Evolutionary conservation across 345 rosid species (phyloP), one percentile per base, ranked within the genome.

Genomic region (Hevea brasiliensis): DNA sequence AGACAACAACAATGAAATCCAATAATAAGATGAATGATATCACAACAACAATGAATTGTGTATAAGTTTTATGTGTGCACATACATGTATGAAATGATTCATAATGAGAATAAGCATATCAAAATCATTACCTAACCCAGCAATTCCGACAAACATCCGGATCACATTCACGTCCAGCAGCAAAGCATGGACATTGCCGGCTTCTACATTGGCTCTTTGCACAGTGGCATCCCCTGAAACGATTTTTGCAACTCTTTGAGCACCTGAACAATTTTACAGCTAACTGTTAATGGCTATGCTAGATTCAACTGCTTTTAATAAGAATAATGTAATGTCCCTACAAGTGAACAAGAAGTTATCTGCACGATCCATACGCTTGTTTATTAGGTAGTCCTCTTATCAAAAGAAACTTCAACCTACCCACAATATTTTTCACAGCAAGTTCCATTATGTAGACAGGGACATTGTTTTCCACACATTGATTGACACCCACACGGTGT

Each of bases 171-270:
- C 98, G 92, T 15, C 93, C 98, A 73, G 98, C 99, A 72, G 98
- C 99, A 88, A 92, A 95, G 84, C 99, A 95, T 15, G 99, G 99
- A 77, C 99, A 95, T 73, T 92, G 99, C 72, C 98, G 82, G 73
- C 99, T 95, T 84, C 99, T 89, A 86, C 99, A 92, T 81, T 92
- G 98, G 74, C 99, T 95, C 84, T 95, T 95, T 63, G 98, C 98
- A 83, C 99, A 95, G 77, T 95, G 99, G 81, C 98, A 95, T 79
- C 99, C 99, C 84, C 98, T 88, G 78, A 95, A 95, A 69, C 99
- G 87, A 71, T 92, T 95, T 82, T 95, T 95, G 84, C 98, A 95
- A 84, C 96, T 88, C 81, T 91, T 95, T 1, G 99, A 92, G 88
- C 98, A 95, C 81, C 99, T 94, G 84, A 62, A 83, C n/a, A 50